These are phyloP conservation scores for Lachancea cidri DNA, from an alignment of 805 yeast genomes.

Conservation along the genomic window DNA sequence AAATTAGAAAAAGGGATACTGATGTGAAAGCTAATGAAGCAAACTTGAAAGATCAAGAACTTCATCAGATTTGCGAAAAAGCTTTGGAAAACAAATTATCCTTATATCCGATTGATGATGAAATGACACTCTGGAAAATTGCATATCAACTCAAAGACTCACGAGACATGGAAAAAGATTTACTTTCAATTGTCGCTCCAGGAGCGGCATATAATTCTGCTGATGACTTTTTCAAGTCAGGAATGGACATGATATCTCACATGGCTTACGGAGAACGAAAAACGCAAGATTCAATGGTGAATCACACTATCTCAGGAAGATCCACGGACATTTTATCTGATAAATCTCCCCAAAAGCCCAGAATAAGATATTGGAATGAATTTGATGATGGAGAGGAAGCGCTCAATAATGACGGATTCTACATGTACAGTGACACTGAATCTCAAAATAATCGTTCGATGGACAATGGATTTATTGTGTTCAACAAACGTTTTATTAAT, in stretches of 20 bases:
- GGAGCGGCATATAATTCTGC: constrained; percentile 10
- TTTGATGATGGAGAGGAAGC: constrained; percentile 30
- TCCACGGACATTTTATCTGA: background rate
- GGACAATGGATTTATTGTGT: constrained; percentile 24
- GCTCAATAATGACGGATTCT: constrained; percentile 10
- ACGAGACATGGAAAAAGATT: constrained; percentile 13
- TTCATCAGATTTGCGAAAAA: constrained; percentile 8
- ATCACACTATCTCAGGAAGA: background rate
- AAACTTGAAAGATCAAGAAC: background rate
- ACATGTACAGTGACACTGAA: constrained; percentile 11
- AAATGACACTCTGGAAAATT: constrained; percentile 23
- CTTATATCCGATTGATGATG: constrained; percentile 17
- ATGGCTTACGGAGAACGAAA: background rate
- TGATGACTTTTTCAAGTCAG: constrained; percentile 24
- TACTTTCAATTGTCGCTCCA: constrained; percentile 9
- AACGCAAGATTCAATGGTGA: background rate
- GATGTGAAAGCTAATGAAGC: background rate
- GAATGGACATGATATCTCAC: constrained; percentile 13
- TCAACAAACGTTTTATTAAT: constrained; percentile 22
- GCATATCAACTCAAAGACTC: constrained; percentile 9
- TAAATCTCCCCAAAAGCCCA: constrained; percentile 3
- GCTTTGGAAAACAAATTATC: constrained; percentile 20
- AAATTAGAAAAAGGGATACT: constrained; percentile 11
- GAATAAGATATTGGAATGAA: constrained; percentile 31
- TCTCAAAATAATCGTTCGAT: background rate